Base-by-base conservation (phyloP, 768 basidiomycete genomes). In the Mrakia hoshinonis region DNA sequence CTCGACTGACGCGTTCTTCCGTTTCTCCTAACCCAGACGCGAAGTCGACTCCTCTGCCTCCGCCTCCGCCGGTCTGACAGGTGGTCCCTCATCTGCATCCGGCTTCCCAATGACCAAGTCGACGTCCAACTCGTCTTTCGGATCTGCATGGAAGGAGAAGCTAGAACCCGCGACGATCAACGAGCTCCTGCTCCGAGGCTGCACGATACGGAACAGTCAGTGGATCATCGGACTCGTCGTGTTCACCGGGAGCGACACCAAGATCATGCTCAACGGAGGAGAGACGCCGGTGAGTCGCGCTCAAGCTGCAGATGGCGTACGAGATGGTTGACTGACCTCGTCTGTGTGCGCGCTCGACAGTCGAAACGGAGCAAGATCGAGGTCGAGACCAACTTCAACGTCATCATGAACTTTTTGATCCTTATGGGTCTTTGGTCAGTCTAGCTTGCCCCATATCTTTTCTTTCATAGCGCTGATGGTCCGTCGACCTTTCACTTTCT, bases 321-420 rank as follows among this genome's bases (percentile, higher is more conserved):
- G 18, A 13, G 36, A 11, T 6, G 24, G 20, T 49, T 20, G 52
- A 29, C 54, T 48, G 43, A 64, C 26, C n/a, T 15, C 15, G 29
- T n/a, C 22, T 22, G 20, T 46, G 15, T 55, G 7, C 7, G 39
- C 66, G 36, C n/a, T 34, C 38, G 92, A 1, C 93, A 94, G 0
- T 92, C 90, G n/a, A 98, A 98, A 77, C 88, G 91, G 72, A 91
- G 89, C 77, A 98, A 94, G 83, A 97, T 98, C 77, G 93, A 97
- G 82, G 90, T 87, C 81, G 95, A 98, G 83, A 98, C 95, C 11
- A 98, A 95, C 80, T 95, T 93, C 83, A 98, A 97, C 77, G 95
- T 97, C 74, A 81, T 94, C 64, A 89, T 96, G 82, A 98, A 97
- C 80, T 97, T 97, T 77, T 80, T 84, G 52, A 80, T 96, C 72